Base-by-base conservation (phyloP, 306 rosid species). In the Acacia melanoxylon region DNA sequence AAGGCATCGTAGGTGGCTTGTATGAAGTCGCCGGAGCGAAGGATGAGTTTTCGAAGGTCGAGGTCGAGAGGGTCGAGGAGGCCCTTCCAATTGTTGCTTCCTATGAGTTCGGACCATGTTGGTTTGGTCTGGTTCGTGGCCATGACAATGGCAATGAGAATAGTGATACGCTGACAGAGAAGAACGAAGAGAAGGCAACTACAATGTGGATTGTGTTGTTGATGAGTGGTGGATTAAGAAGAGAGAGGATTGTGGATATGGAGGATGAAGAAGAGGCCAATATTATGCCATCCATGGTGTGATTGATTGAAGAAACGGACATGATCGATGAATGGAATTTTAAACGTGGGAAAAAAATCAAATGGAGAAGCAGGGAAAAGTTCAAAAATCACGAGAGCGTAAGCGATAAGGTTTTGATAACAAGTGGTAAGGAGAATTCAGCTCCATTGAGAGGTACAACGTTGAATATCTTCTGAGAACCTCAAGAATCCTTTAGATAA, bases 1-100 rank as follows among this genome's bases (percentile, higher is more conserved):
- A 91, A 93, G 77, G 94, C 81, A 52, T 93, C 94, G 75, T 91
- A 87, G 59, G 97, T 91, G 68, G 90, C 92, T 72, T 90, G 92
- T 78, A 90, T 80, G 83, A 93, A 80, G 88, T 93, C 91, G 0
- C 96, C 96, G 63, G 87, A 85, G 0, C 90, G 92, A 80, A 93
- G 89, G 84, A 93, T 87, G n/a, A 93, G 88, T 66, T 68, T 31
- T 2, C 92, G 88, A 85, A 93, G 94, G 83, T 82, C 29, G 20
- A 73, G 85, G 82, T 91, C 56, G 0, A 87, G 90, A 0, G 97
- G 94, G 67, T 71, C 75, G 0, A 93, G 24, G 8, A 93, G 87
- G 3, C 72, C 85, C 8, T 80, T 80, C 96, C 97, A 91, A 83
- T 85, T 79, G 31, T 84, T 81, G 77, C 65, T 49, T 68, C 96